Percentiles rank a stretch among this genome's conserved stretches.
phyloP scores from a whole-genome alignment of 2,329 filamentous ascomycete genomes.

The Colletotrichum eremochloae region DNA sequence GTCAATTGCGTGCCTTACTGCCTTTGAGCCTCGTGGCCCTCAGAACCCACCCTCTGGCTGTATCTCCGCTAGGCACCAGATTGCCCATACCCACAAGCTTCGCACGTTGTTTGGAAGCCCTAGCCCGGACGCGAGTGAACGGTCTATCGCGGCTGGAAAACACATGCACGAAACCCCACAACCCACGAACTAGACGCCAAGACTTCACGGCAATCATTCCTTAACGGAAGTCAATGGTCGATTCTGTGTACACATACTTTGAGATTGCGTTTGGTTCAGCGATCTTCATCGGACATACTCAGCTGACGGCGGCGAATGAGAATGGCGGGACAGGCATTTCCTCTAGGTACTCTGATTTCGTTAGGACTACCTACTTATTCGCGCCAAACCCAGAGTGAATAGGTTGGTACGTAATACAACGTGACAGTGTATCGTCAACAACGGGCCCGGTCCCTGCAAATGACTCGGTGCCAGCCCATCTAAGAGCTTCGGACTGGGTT shows the following conservation, averaged over 20 bases:
- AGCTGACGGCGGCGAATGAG: slow-evolving; percentile 14
- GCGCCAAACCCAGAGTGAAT: not conserved
- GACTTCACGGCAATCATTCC: not conserved
- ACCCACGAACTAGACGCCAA: not conserved
- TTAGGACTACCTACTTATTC: not conserved
- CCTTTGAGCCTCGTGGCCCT: slow-evolving; percentile 27
- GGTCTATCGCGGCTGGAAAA: not conserved
- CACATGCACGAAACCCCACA: not conserved
- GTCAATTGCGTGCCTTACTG: slow-evolving; percentile 1
- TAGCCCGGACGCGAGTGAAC: not conserved
- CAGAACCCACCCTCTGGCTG: slow-evolving; percentile 9
- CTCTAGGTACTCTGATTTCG: slow-evolving; percentile 4
- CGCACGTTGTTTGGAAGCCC: not conserved
- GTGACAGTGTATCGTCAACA: slow-evolving; percentile 10
- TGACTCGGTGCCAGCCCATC: slow-evolving; percentile 39
- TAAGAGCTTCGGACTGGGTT: slow-evolving; percentile 28
- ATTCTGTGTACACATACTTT: not conserved
- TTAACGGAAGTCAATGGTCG: not conserved
- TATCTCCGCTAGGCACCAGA: not conserved
- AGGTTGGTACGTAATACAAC: slow-evolving; percentile 23
- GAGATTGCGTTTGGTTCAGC: slow-evolving; percentile 7
- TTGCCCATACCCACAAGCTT: not conserved
- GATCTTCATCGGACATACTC: slow-evolving; percentile 2
- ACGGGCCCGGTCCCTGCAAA: slow-evolving; percentile 27
- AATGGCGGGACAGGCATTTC: slow-evolving; percentile 2